Conservation (phyloP, 2,329 filamentous ascomycete species). For the Beauveria sp. region DNA sequence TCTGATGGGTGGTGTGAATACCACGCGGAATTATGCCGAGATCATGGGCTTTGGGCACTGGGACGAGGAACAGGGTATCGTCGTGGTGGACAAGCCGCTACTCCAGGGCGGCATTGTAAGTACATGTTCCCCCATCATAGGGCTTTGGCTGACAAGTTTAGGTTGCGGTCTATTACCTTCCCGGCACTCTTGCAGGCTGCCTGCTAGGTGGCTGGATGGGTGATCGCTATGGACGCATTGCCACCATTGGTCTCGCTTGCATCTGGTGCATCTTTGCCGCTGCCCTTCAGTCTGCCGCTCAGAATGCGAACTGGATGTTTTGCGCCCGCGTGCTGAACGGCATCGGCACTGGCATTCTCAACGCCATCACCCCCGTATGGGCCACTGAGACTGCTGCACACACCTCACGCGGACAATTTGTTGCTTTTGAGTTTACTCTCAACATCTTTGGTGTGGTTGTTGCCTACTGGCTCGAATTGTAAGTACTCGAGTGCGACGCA, state of each 20-base stretch:
- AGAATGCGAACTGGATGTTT: slow-evolving; percentile 64
- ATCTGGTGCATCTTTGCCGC: slow-evolving; percentile 54
- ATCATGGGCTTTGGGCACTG: slow-evolving; percentile 59
- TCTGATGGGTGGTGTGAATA: slow-evolving; percentile 59
- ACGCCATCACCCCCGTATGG: slow-evolving; percentile 65
- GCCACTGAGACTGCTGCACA: slow-evolving; percentile 63
- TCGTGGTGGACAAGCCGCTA: slow-evolving; percentile 47
- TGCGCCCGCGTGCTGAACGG: slow-evolving; percentile 45
- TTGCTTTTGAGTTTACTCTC: slow-evolving; percentile 64
- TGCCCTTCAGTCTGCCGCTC: slow-evolving; percentile 55
- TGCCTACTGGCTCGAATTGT: slow-evolving; percentile 51
- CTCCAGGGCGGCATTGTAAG: slow-evolving; percentile 22
- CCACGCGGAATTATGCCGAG: slow-evolving; percentile 54
- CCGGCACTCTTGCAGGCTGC: slow-evolving; percentile 51
- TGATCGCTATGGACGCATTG: slow-evolving; percentile 54
- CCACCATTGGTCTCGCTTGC: slow-evolving; percentile 52
- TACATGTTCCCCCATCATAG: not conserved
- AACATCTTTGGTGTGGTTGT: slow-evolving; percentile 62
- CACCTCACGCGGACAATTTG: slow-evolving; percentile 59
- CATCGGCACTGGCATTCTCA: slow-evolving; percentile 61
- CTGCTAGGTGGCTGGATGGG: slow-evolving; percentile 56
- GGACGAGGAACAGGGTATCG: slow-evolving; percentile 37
- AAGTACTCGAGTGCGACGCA: not conserved
- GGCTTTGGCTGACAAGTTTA: slow-evolving; percentile 11
- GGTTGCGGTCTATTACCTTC: slow-evolving; percentile 38